Base-by-base conservation (phyloP, 2,329 filamentous ascomycete species). In the Arthroderma uncinatum region DNA sequence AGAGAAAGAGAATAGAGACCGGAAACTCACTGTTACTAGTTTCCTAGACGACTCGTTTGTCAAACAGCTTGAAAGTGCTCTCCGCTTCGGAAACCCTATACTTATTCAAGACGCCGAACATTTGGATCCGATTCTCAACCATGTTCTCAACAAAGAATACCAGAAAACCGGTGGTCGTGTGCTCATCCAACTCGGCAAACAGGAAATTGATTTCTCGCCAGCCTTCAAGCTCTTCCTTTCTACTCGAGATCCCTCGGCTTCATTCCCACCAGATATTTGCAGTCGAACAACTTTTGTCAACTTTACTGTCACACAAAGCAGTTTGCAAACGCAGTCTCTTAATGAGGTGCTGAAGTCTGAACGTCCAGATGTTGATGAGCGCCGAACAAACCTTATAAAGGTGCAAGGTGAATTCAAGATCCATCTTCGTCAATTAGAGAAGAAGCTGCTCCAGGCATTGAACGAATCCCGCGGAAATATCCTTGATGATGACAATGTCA, bases 271-370 rank as follows among this genome's bases (percentile, higher is more conserved):
- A 0, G 93, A 98, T 68, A 89, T 98, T 62, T 98, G 94, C 82
- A 95, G 90, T 78, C 83, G 94, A 67, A 97, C 93, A 5, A 98
- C 94, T 0, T 95, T 98, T 73, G 93, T 98, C 80, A 98, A 98
- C 75, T 98, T 98, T 66, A 97, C 94, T 0, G 92, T 98, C 61
- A 98, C 93, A 3, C 92, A 97, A 75, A 96, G 93, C 81, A 97
- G 92, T 78, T 79, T 98, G 68, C 93, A 95, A 75, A 97, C 93
- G 1, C 93, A 98, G 73, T 96, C 93, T 0, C 82, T 98, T 64
- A 96, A 96, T 64, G 91, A 98, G 62, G 93, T 97, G 34, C 82
- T 98, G 67, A 97, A 97, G 73, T 95, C 91, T 12, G 93, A 98
- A 77, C 84, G 94, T 57, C 93, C 94, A 2, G 93, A 98, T 73